phyloP scores from a whole-genome alignment of 768 basidiomycete genomes.

The Chalciporus pseudorubinellus region DNA sequence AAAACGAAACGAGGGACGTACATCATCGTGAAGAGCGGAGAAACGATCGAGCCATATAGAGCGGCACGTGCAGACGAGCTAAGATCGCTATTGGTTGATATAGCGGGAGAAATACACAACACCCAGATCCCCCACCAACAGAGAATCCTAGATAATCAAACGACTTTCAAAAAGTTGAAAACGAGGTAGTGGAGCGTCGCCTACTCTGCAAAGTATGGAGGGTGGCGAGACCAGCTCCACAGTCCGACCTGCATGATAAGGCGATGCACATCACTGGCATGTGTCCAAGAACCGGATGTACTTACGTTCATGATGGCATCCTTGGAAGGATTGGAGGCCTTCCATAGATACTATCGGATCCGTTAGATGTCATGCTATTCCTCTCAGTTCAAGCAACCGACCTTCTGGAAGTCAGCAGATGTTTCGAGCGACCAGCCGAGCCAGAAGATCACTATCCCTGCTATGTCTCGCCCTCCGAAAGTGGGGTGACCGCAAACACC shows the following conservation, averaged over 20 bases:
- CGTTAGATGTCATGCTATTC: neutral
- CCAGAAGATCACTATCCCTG: conserved; percentile 59
- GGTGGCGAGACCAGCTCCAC: conserved; percentile 62
- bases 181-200: conserved; percentile 4
- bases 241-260: conserved; percentile 39
- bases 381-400: conserved; percentile 7
- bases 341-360: conserved; percentile 46
- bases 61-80: conserved; percentile 44
- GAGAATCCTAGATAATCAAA: conserved; percentile 41
- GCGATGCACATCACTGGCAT: neutral
- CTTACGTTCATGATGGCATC: conserved; percentile 51
- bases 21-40: conserved; percentile 66
- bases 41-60: conserved; percentile 57
- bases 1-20: conserved; percentile 18
- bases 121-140: conserved; percentile 71
- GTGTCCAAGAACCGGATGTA: neutral
- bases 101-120: conserved; percentile 55
- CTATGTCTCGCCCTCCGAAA: conserved; percentile 63
- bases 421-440: conserved; percentile 58
- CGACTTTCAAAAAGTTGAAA: too few species aligned
- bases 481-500: conserved; percentile 40
- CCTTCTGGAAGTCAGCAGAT: conserved; percentile 59
- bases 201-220: conserved; percentile 57
- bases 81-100: conserved; percentile 40
- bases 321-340: conserved; percentile 43